Evolutionary conservation across 805 yeast genomes (phyloP).

Genomic region (Metschnikowia continentalis): DNA sequence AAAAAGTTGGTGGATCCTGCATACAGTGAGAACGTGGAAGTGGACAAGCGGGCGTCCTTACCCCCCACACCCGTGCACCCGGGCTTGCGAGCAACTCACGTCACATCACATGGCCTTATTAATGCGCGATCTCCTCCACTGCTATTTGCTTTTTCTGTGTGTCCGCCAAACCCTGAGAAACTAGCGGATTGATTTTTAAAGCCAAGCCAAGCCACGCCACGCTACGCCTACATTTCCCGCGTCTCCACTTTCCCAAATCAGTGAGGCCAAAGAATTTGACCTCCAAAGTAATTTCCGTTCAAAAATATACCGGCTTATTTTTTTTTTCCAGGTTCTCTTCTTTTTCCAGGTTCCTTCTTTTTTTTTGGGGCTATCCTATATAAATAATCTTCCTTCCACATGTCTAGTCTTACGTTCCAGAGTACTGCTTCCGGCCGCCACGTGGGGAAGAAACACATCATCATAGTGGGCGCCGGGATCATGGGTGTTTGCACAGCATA

Average conservation of each 20-base stretch:
- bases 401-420: constrained; percentile 31
- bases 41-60: too few species aligned
- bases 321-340: too few species aligned
- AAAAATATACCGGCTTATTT: too few species aligned
- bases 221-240: too few species aligned
- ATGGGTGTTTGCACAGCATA: constrained; percentile 95
- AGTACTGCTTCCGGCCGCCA: constrained; percentile 46
- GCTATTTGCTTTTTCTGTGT: not conserved
- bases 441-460: constrained; percentile 66
- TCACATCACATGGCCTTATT: constrained; percentile 2
- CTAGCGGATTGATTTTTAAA: not conserved
- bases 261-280: too few species aligned
- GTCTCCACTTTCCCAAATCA: too few species aligned
- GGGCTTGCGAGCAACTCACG: constrained; percentile 2
- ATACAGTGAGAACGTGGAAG: too few species aligned
- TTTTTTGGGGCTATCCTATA: too few species aligned
- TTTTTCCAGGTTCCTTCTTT: too few species aligned
- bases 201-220: not conserved
- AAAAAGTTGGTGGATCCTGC: too few species aligned
- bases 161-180: not conserved
- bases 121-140: constrained; percentile 1
- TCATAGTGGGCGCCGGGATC: constrained; percentile 92
- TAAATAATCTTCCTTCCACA: constrained; percentile 3
- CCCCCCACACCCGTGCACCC: not conserved
- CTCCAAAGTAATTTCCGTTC: too few species aligned